Evolutionary conservation across 2,329 filamentous ascomycete species (phyloP).

Genomic region (Colletotrichum orbiculare): DNA sequence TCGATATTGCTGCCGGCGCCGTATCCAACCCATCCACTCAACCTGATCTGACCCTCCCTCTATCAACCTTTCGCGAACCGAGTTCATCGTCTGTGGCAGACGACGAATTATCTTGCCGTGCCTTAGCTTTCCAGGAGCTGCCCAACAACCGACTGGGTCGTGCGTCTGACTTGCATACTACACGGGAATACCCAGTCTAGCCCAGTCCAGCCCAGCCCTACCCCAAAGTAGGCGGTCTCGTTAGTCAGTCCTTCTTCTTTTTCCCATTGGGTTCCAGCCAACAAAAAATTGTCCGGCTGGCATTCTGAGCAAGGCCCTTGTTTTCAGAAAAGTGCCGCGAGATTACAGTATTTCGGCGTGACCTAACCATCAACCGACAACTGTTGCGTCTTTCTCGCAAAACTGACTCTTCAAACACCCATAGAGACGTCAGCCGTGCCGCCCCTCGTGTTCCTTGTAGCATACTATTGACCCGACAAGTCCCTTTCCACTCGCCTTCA

Average conservation of each 20-base stretch:
- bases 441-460: constrained; percentile 41
- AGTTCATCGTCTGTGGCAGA: neutral
- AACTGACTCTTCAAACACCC: too few species aligned
- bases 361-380: neutral
- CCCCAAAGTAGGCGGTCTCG: too few species aligned
- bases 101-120: too few species aligned
- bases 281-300: constrained; percentile 28
- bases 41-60: neutral
- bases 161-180: constrained; percentile 34
- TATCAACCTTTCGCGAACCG: neutral
- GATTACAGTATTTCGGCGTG: constrained; percentile 2
- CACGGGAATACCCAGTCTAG: constrained; percentile 31
- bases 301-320: constrained; percentile 10
- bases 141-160: constrained; percentile 31
- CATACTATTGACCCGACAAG: constrained; percentile 2
- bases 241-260: too few species aligned
- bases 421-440: neutral
- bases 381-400: too few species aligned
- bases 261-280: constrained; percentile 2
- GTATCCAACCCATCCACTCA: neutral
- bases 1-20: too few species aligned
- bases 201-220: too few species aligned
- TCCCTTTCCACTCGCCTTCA: constrained; percentile 9
- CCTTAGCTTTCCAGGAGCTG: constrained; percentile 6
- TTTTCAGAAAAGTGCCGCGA: constrained; percentile 25